Evolutionary conservation across 1,284 basidiomycete genomes (phyloP).

Genomic region (Trichosporon sp.): DNA sequence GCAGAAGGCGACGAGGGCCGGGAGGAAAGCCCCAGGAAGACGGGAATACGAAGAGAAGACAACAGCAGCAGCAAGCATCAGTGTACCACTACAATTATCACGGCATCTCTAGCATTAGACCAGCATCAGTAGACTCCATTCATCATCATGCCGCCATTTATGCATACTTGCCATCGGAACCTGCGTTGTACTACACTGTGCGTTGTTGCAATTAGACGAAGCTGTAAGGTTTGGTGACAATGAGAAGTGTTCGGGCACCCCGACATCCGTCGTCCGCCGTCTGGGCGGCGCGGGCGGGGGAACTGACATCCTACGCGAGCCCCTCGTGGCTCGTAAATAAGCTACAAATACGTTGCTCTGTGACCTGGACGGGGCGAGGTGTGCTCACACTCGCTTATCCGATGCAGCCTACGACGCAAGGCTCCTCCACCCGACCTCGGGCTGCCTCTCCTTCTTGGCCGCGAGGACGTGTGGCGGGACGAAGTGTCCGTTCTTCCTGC

Average conservation of each 20-base stretch:
- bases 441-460: slow-evolving; percentile 34
- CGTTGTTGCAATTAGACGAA: neutral
- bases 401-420: slow-evolving; percentile 19
- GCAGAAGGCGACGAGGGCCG: too few species aligned
- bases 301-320: neutral
- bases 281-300: too few species aligned
- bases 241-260: neutral
- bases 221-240: neutral
- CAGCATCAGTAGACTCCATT: too few species aligned
- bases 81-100: too few species aligned
- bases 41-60: too few species aligned
- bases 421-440: slow-evolving; percentile 47
- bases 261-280: too few species aligned
- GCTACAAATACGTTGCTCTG: neutral
- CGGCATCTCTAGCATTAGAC: too few species aligned
- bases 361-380: neutral
- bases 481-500: slow-evolving; percentile 36
- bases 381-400: neutral
- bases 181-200: slow-evolving; percentile 6
- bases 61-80: too few species aligned
- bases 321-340: neutral
- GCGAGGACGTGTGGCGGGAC: slow-evolving; percentile 51
- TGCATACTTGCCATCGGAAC: slow-evolving; percentile 12
- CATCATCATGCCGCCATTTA: slow-evolving; percentile 12
- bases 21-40: too few species aligned